Evolutionary conservation across 208 protist species (phyloP), one percentile per base, ranked within the genome.

Genomic region (Leishmania mexicana): DNA sequence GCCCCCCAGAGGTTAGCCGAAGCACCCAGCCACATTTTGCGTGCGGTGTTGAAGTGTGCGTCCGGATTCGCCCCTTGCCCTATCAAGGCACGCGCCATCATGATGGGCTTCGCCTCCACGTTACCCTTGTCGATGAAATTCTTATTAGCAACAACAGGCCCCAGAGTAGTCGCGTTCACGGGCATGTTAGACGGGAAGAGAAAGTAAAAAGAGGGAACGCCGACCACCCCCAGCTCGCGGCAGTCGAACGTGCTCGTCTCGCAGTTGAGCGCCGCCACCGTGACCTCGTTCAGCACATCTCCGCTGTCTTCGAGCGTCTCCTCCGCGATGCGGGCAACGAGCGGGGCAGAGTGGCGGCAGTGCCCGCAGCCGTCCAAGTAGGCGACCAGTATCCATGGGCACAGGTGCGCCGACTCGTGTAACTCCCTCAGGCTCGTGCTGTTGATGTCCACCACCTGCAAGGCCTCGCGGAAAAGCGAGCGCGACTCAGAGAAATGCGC

Each of bases 301-400:
- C 31, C 47, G 35, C 24, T 8, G 28, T 57, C 58, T 28, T 24
- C 53, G 38, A 77, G 68, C 31, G 78, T 87, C n/a, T 81, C 75
- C 58, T 40, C 6, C 6, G 85, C 82, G n/a, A 54, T 21, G 19
- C n/a, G 49, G 13, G 80, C 40, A 10, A 83, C 53, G 51, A 21
- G 19, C 2, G 90, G 87, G 15, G 90, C 87, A 3, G 80, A 62
- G 47, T 49, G 70, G 58, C 90, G 84, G 83, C 92, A 96, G 68
- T 92, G 87, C 31, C 90, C 90, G 60, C 92, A 96, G 45, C 76
- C 79, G 65, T 88, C 80, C 38, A 76, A 87, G 84, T 94, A 94
- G 58, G 92, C 88, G 6, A 92, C 72, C 13, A 96, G 58, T 5
- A 94, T 58, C 90, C 89, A 93, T n/a, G 90, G 90, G 77, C 92